Base-by-base conservation (phyloP, 2,329 filamentous ascomycete species). In the Penicillium brasilianum region DNA sequence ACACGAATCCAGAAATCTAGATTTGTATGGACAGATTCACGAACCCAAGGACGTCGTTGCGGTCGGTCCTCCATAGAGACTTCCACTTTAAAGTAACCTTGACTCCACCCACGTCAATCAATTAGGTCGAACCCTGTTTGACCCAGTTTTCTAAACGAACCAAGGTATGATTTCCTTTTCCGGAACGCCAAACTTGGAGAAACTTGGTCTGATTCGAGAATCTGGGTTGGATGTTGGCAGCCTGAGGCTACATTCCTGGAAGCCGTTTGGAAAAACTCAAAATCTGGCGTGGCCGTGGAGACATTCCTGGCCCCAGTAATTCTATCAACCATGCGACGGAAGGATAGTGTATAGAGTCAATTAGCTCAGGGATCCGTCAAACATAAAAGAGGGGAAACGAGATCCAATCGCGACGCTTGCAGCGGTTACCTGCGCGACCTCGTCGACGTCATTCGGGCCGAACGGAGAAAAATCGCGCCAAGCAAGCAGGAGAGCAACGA, bases 371-470 rank as follows among this genome's bases (percentile, higher is more conserved):
- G 25, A 3, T 30, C 43, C n/a, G 13, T 6, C 22, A 5, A 51
- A 50, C 5, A 50, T 11, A 52, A 14, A 53, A 14, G 50, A 39
- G 20, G 50, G 30, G 50, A 39, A 30, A 14, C 11, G 9, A 46
- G 22, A 28, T 8, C 11, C n/a, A 7, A 41, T 48, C 22, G 20
- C 44, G 48, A 58, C 48, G 55, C 54, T 53, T 55, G 51, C 59
- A 55, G 44, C 51, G 44, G 59, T 55, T 55, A 20, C 46, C 50
- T 36, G 50, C 36, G 58, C 58, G 54, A 54, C 54, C 30, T 55
- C 55, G 43, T 59, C 59, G 57, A 62, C 60, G 60, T 62, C 60
- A 62, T 50, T 51, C 57, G 57, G 44, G 51, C 57, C 57, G 51
- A 41, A 28, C 37, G 39, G 32, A 36, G 36, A 50, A 41, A 43